Evolutionary conservation across 2,329 filamentous ascomycete species (phyloP).

Genomic region (Exophiala xenobiotica): DNA sequence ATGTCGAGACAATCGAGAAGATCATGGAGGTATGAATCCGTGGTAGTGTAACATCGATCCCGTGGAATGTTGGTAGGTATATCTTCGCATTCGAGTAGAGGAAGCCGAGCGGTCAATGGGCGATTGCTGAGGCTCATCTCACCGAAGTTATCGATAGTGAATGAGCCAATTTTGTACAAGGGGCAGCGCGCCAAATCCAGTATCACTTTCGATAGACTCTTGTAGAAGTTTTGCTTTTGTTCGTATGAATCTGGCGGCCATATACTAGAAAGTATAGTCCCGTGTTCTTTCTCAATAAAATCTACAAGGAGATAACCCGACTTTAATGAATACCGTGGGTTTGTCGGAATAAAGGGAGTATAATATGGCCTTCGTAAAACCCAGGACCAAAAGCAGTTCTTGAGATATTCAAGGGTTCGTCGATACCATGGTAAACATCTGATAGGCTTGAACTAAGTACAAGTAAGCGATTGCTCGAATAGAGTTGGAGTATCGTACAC

Average conservation of each 20-base stretch:
- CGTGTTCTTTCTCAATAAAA: constrained; percentile 18
- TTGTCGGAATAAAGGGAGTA: neutral
- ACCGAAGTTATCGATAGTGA: constrained; percentile 29
- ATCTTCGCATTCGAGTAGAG: constrained; percentile 9
- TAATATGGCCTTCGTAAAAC: neutral
- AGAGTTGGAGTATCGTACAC: neutral
- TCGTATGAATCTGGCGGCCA: neutral
- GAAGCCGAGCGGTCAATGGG: constrained; percentile 1
- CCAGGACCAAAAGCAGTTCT: neutral
- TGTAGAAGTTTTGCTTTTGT: neutral
- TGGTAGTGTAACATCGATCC: constrained; percentile 28
- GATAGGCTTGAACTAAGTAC: neutral
- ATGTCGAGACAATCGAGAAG: constrained; percentile 32
- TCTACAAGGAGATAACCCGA: constrained; percentile 23
- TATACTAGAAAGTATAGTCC: constrained; percentile 23
- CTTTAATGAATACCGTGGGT: neutral
- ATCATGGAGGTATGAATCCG: constrained; percentile 32
- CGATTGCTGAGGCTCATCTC: constrained; percentile 20
- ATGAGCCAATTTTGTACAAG: constrained; percentile 11
- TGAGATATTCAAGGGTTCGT: neutral
- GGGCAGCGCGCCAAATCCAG: neutral
- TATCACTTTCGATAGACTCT: neutral
- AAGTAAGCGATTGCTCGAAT: neutral
- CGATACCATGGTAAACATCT: neutral
- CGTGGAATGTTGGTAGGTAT: constrained; percentile 31